Evolutionary conservation across 2,329 filamentous ascomycete species (phyloP), one percentile per base, ranked within the genome.

Genomic region (Xylariomycetidae sp.): DNA sequence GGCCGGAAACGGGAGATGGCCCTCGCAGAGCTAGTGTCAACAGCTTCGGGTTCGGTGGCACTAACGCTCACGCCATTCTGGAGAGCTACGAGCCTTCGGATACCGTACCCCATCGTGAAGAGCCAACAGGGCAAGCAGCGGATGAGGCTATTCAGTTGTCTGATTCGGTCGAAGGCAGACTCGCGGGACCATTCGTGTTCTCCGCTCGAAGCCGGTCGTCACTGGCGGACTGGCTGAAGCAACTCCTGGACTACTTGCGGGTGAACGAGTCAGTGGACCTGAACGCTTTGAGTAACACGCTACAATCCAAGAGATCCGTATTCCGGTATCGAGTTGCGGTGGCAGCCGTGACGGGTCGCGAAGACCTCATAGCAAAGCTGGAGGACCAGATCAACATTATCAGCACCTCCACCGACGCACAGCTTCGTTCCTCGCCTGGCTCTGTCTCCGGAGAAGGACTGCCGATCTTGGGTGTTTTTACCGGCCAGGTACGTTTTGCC

Each of bases 21-120:
- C 29, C 32, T 4, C 13, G 25, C 1, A 20, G 41, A 5, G 41
- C 27, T 3, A 26, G 27, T 27, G 28, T 31, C 9, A 36, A 35
- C 23, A 31, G 19, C 6, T 37, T 30, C 19, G 33, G 25, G 5
- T 33, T 30, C 22, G 37, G 37, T 18, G 37, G 38, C 13, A 30
- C 38, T 12, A 41, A 41, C 30, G 38, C 38, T 2, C 37, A 40
- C 12, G 29, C 18, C 4, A 37, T 41, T 11, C 4, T 37, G 14
- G 34, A 41, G n/a, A 41, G 31, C 31, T 41, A 27, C n/a, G 11
- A 23, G 6, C 23, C 23, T n/a, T 14, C 16, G 15, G 22, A 23
- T 23, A 23, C 18, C 5, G n/a, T n/a, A n/a, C n/a, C n/a, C n/a
- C n/a, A n/a, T n/a, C n/a, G n/a, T n/a, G n/a, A n/a, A n/a, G n/a